Base-by-base conservation (phyloP, 345 rosid species). In the Hibiscus tridactylites region DNA sequence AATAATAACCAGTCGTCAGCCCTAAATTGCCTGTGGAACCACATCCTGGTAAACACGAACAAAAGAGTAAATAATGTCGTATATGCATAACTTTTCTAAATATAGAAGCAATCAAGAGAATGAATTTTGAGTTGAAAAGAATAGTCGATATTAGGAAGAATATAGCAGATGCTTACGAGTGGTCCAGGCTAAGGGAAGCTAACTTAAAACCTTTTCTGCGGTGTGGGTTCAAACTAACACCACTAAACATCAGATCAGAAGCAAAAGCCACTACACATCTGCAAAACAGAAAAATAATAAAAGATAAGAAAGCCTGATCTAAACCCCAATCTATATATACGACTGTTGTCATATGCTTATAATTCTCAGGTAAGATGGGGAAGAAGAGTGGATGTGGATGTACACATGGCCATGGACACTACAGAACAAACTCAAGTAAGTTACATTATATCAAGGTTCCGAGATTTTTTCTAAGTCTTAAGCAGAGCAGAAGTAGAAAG, bases 1-100 rank as follows among this genome's bases (percentile, higher is more conserved):
- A 81, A 95, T 49, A 95, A 80, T 57, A 95, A 77, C 98, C 99
- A 95, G 77, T 95, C 98, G 77, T 95, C 98, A 19, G 98, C 98
- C 82, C 89, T 89, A 37, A 89, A 50, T 15, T 88, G 79, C 74
- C 88, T 83, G 80, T 95, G 99, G 81, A 90, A 95, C 96, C 98
- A 92, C 87, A 95, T 86, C 88, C 98, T 95, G 81, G 49, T 42
- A 70, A 68, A 74, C 16, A 9, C 13, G 9, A 37, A 42, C 4
- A 10, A 66, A 47, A 26, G 10, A 29, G 61, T 52, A 52, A 42
- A 65, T 11, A 44, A n/a, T 52, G 44, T 52, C 29, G 46, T 63
- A 63, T 28, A 29, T 17, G 17, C 19, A 10, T 68, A 66, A 62
- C 7, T 35, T 35, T 63, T 35, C 26, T 37, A 8, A 33, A 33